These are phyloP conservation scores for Cercophora newfieldiana DNA, from an alignment of 495 filamentous ascomycete species.

Conservation along the genomic window DNA sequence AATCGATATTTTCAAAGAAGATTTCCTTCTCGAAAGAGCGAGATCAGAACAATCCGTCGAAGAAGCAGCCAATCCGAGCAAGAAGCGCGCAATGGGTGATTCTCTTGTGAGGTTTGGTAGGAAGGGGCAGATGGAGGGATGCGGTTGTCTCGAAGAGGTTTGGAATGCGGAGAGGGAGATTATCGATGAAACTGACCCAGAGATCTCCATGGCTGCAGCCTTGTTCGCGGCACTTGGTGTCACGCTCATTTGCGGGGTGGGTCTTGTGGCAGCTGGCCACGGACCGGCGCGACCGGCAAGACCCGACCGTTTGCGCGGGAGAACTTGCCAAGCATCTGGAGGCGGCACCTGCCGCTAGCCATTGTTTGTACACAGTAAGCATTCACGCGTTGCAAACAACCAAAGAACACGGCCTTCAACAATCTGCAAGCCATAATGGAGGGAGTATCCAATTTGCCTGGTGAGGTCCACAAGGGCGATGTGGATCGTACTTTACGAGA, in stretches of 20 bases:
- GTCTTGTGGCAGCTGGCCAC: neutral
- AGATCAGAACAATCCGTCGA: neutral
- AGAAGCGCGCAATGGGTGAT: neutral
- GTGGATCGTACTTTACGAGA: conserved; percentile 65
- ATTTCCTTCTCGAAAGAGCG: neutral
- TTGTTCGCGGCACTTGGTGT: conserved; percentile 11
- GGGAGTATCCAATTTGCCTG: neutral
- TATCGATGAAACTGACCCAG: conserved; percentile 34
- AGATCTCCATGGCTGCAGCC: conserved; percentile 27
- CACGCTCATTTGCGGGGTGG: neutral
- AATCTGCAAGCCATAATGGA: neutral
- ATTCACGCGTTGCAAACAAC: neutral
- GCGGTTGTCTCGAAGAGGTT: conserved; percentile 33
- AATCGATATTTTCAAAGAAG: neutral
- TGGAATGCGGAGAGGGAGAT: conserved; percentile 27
- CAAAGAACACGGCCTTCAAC: too few relatives aligned
- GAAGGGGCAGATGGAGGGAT: conserved; percentile 21
- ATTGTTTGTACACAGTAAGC: too few relatives aligned
- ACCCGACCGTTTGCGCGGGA: too few relatives aligned
- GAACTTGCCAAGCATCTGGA: too few relatives aligned
- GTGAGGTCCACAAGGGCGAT: conserved; percentile 45
- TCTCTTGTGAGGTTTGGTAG: conserved; percentile 11
- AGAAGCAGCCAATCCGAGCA: neutral
- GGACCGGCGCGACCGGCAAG: neutral
- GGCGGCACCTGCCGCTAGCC: too few relatives aligned